Evolutionary conservation across 768 basidiomycete genomes (phyloP).

Genomic region (Boletus tylopilopsis): DNA sequence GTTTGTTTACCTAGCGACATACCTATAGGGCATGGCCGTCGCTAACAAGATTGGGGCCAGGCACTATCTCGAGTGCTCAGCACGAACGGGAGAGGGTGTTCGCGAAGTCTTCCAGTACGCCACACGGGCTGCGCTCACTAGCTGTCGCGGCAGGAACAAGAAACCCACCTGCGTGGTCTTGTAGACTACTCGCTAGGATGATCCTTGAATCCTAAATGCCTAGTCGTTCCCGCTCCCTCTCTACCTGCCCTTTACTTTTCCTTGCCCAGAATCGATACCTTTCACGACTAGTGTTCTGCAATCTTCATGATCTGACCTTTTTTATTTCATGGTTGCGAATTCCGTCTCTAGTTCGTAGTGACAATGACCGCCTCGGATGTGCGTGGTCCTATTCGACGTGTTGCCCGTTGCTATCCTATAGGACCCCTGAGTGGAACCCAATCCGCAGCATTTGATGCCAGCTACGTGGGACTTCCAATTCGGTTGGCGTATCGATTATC

Average conservation of each 20-base stretch:
- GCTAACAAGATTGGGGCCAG: slow-evolving; percentile 95
- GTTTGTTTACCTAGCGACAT: neutral
- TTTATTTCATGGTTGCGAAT: slow-evolving; percentile 20
- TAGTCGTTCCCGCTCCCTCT: slow-evolving; percentile 18
- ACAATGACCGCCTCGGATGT: neutral
- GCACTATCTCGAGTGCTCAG: slow-evolving; percentile 97
- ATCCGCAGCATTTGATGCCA: too few relatives aligned
- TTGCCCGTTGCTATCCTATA: slow-evolving; percentile 15
- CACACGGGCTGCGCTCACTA: slow-evolving; percentile 85
- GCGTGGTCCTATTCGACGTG: neutral
- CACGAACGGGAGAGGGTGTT: slow-evolving; percentile 94
- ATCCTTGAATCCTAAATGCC: slow-evolving; percentile 19
- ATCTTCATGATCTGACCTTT: slow-evolving; percentile 36
- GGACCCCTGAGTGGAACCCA: neutral
- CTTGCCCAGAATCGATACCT: slow-evolving; percentile 32
- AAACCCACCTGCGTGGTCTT: slow-evolving; percentile 44
- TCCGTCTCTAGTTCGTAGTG: neutral
- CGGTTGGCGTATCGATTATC: too few relatives aligned
- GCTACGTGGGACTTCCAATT: too few relatives aligned
- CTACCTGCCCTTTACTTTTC: slow-evolving; percentile 13
- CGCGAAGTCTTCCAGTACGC: slow-evolving; percentile 99
- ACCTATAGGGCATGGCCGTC: slow-evolving; percentile 83
- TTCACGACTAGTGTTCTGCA: slow-evolving; percentile 37
- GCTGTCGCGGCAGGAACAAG: slow-evolving; percentile 45
- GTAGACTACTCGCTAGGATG: slow-evolving; percentile 32